A percentile compares a stretch with the other conserved stretches of the same genome.
phyloP scores from a whole-genome alignment of 2,329 filamentous ascomycete genomes.

The Colletotrichum paranaense region DNA sequence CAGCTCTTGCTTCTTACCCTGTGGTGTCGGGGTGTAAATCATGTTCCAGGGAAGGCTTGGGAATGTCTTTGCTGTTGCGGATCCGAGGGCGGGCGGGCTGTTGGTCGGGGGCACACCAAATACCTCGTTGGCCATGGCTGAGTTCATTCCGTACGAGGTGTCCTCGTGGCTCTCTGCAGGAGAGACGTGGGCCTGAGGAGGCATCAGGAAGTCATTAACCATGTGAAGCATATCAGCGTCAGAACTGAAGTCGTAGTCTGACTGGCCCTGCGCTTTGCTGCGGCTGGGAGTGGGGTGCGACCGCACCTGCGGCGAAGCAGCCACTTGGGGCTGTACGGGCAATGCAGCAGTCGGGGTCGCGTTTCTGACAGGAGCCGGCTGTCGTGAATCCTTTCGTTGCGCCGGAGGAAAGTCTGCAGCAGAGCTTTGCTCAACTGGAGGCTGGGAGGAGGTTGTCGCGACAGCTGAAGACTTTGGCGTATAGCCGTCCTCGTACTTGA shows the following conservation, averaged over 20 bases:
- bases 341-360: not conserved
- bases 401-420: not conserved
- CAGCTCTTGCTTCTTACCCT: conserved; percentile 31
- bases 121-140: conserved; percentile 60
- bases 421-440: not conserved
- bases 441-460: not conserved
- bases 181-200: conserved; percentile 53
- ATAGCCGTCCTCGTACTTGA: conserved; percentile 26
- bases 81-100: conserved; percentile 45
- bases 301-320: conserved; percentile 1
- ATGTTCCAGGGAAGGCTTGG: conserved; percentile 64
- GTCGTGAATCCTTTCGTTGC: not conserved
- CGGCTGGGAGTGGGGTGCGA: conserved; percentile 20
- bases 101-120: conserved; percentile 55
- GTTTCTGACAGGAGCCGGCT: not conserved
- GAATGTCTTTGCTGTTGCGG: conserved; percentile 48
- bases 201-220: conserved; percentile 61
- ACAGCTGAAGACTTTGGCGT: not conserved
- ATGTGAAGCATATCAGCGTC: conserved; percentile 57
- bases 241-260: conserved; percentile 38
- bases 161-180: conserved; percentile 49
- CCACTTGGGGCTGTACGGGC: not conserved
- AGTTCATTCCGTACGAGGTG: conserved; percentile 67
- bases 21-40: conserved; percentile 46
- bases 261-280: conserved; percentile 10